These are phyloP conservation scores for Nannizziopsis barbatae DNA, from an alignment of 2,329 filamentous ascomycete species.

Conservation along the genomic window DNA sequence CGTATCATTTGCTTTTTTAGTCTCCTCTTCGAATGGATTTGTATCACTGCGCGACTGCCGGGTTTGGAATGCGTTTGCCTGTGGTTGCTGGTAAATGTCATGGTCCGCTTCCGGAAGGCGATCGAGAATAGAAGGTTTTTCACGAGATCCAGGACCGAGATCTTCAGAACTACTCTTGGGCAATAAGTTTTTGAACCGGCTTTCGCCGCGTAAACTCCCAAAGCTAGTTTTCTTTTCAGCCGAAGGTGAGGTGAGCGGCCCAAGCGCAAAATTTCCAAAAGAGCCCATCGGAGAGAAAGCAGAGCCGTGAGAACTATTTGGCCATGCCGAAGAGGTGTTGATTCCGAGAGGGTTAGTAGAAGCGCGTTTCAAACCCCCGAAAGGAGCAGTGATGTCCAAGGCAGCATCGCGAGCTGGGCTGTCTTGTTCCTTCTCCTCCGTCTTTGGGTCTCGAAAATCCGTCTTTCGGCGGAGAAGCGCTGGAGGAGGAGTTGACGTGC, in stretches of 20 bases:
- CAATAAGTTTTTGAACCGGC: conserved; percentile 74
- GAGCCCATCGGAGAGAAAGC: conserved; percentile 64
- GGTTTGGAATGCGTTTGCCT: conserved; percentile 40
- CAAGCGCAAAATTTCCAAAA: conserved; percentile 81
- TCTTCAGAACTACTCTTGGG: conserved; percentile 65
- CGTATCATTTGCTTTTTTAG: conserved; percentile 51
- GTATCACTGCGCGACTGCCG: conserved; percentile 39
- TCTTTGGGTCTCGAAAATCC: conserved; percentile 45
- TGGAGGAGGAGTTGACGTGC: conserved; percentile 50
- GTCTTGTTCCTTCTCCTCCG: conserved; percentile 42
- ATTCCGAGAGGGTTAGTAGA: conserved; percentile 42
- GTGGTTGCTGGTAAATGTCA: conserved; percentile 40
- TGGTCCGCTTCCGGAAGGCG: conserved; percentile 43
- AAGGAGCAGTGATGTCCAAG: conserved; percentile 36
- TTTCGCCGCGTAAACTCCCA: conserved; percentile 60
- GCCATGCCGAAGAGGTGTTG: conserved; percentile 42
- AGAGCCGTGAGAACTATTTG: conserved; percentile 45
- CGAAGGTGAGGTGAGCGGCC: conserved; percentile 40
- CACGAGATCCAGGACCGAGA: conserved; percentile 40
- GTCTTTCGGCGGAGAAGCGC: conserved; percentile 51
- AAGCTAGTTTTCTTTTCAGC: conserved; percentile 61
- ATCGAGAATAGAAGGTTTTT: conserved; percentile 46
- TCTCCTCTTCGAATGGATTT: conserved; percentile 42
- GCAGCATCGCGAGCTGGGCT: conserved; percentile 30
- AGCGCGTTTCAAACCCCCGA: conserved; percentile 47